Percentiles rank a stretch among this genome's conserved stretches.
These are phyloP conservation scores for Cladobotryum mycophilum DNA, from an alignment of 2,329 filamentous ascomycete genomes.

Conservation along the genomic window DNA sequence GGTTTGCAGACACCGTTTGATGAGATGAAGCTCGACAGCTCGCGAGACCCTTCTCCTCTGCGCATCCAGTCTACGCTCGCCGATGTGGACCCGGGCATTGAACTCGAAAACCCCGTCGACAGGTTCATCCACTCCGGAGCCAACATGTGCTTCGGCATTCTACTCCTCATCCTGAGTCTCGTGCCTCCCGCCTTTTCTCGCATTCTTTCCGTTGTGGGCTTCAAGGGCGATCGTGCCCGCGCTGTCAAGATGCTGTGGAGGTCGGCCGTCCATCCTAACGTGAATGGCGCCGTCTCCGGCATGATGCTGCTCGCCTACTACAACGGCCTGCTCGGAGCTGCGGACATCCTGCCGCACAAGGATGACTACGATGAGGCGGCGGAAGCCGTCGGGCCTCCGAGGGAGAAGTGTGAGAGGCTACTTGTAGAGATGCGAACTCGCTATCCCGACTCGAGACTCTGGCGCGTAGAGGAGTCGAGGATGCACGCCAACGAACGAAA, in stretches of 20 bases:
- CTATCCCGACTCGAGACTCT: constrained; percentile 78
- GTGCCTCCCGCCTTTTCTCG: constrained; percentile 86
- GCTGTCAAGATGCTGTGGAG: constrained; percentile 87
- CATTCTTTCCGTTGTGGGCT: constrained; percentile 82
- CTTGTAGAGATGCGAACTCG: constrained; percentile 66
- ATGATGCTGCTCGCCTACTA: constrained; percentile 80
- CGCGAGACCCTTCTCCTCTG: constrained; percentile 14
- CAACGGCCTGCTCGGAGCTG: constrained; percentile 77
- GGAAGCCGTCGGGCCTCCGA: constrained; percentile 66
- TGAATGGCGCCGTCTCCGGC: constrained; percentile 87
- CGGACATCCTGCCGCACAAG: constrained; percentile 71
- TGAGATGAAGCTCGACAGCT: constrained; percentile 11
- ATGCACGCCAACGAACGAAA: constrained; percentile 62
- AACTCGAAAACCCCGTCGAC: constrained; percentile 67
- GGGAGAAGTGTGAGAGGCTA: constrained; percentile 58
- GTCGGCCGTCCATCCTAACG: constrained; percentile 75
- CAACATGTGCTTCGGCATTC: constrained; percentile 82
- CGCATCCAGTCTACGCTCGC: constrained; percentile 27
- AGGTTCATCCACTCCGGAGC: constrained; percentile 83
- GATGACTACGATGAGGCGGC: constrained; percentile 48
- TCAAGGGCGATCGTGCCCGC: constrained; percentile 77
- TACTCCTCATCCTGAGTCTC: constrained; percentile 84
- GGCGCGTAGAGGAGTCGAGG: constrained; percentile 82
- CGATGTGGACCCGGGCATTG: constrained; percentile 55
- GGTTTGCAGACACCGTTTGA: constrained; percentile 37